These are phyloP conservation scores for Tieghemostelium lacteum DNA, from an alignment of 78 protist genomes.

Conservation along the genomic window DNA sequence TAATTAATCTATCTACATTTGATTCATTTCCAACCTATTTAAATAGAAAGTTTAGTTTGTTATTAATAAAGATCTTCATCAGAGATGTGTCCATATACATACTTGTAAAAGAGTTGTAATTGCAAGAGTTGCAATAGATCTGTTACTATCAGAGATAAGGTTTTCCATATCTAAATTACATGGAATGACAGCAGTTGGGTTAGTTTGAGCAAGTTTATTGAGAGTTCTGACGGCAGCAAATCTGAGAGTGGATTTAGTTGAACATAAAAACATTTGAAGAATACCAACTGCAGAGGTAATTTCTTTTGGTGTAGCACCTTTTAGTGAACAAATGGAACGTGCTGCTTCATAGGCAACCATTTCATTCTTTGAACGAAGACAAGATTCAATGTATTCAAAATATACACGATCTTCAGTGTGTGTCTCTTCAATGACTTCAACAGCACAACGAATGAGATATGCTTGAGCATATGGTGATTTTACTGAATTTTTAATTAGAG, in stretches of 20 bases:
- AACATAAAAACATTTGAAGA: constrained; percentile 93
- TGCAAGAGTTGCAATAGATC: constrained; percentile 98
- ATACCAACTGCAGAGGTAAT: constrained; percentile 92
- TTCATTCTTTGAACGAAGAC: constrained; percentile 92
- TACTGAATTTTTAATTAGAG: constrained; percentile 77
- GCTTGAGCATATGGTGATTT: constrained; percentile 93
- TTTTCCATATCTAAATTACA: constrained; percentile 97
- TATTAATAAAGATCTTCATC: not conserved
- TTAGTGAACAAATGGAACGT: constrained; percentile 93
- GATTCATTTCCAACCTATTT: constrained; percentile 94
- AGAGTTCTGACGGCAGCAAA: constrained; percentile 98
- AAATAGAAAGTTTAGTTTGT: constrained; percentile 26
- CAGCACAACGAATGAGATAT: constrained; percentile 90
- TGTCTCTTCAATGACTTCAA: constrained; percentile 81
- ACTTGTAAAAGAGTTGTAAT: constrained; percentile 97
- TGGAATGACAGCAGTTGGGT: constrained; percentile 90
- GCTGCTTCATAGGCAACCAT: constrained; percentile 99
- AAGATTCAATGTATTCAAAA: constrained; percentile 86
- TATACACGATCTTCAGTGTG: constrained; percentile 60
- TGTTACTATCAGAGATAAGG: constrained; percentile 94
- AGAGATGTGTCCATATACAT: too few relatives aligned
- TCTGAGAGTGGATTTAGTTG: constrained; percentile 91
- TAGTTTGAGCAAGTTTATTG: constrained; percentile 82
- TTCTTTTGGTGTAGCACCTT: constrained; percentile 84
- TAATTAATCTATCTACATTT: constrained; percentile 95